Evolutionary conservation across 202 grass and related monocot genomes (phyloP).

Genomic region (Digitaria exilis): DNA sequence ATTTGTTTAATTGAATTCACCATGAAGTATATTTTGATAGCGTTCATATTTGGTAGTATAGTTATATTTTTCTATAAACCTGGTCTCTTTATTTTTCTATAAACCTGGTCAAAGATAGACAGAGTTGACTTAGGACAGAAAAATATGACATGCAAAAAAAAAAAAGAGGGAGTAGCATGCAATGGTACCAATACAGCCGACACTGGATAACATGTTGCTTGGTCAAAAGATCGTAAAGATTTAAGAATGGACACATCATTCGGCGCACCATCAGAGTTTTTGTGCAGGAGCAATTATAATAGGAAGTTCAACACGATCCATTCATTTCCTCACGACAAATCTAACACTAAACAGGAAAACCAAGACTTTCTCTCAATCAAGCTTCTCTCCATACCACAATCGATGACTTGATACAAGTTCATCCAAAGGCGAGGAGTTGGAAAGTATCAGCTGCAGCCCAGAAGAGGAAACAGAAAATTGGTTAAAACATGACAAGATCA

Average conservation of each 20-base stretch:
- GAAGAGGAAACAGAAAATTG: background rate
- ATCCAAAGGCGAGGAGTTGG: background rate
- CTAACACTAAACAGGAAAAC: background rate
- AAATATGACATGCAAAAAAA: too few species aligned
- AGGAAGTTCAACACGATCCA: background rate
- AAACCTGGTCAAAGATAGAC: too few species aligned
- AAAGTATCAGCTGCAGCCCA: slow-evolving; percentile 15
- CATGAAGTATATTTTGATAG: too few species aligned
- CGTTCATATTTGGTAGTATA: too few species aligned
- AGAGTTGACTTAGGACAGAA: too few species aligned
- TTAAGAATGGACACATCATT: background rate
- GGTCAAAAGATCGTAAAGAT: background rate
- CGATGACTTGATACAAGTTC: slow-evolving; percentile 17
- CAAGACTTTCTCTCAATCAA: slow-evolving; percentile 1
- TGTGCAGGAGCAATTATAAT: background rate
- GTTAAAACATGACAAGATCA: background rate
- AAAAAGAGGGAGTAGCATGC: too few species aligned
- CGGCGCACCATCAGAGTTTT: background rate
- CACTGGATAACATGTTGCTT: background rate
- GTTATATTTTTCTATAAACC: too few species aligned
- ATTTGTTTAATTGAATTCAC: too few species aligned
- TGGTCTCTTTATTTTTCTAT: too few species aligned
- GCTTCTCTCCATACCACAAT: background rate
- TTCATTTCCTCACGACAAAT: background rate
- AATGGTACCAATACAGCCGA: background rate